Conservation (phyloP, 768 basidiomycete genomes). For the Serendipita vermifera region DNA sequence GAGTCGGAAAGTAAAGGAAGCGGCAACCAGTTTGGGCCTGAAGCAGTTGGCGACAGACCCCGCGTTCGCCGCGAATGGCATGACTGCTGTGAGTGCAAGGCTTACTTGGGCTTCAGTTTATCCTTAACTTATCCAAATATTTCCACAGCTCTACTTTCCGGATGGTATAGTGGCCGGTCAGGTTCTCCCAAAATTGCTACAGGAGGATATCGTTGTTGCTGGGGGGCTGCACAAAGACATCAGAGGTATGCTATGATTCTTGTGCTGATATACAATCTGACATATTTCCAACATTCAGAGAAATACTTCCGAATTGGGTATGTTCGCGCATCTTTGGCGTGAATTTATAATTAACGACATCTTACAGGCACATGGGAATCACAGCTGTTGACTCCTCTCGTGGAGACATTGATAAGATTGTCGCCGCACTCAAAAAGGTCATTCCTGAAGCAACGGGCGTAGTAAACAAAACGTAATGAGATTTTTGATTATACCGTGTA, state of each 20-base stretch:
- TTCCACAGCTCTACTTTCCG: slow-evolving; percentile 61
- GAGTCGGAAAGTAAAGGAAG: slow-evolving; percentile 53
- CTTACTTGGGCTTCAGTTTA: background rate
- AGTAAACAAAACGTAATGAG: background rate
- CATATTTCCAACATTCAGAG: slow-evolving; percentile 29
- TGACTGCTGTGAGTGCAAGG: slow-evolving; percentile 59
- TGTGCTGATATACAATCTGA: background rate
- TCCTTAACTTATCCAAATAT: slow-evolving; percentile 8
- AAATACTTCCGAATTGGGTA: slow-evolving; percentile 87
- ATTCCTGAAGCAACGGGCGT: slow-evolving; percentile 9
- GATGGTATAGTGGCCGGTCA: slow-evolving; percentile 65
- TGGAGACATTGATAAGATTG: slow-evolving; percentile 63
- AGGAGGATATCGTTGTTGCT: slow-evolving; percentile 67
- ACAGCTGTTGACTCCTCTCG: slow-evolving; percentile 59
- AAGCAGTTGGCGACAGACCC: slow-evolving; percentile 46
- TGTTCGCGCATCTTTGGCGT: slow-evolving; percentile 18
- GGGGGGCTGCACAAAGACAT: slow-evolving; percentile 76
- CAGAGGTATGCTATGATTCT: slow-evolving; percentile 42
- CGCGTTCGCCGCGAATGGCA: slow-evolving; percentile 72
- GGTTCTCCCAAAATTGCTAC: slow-evolving; percentile 57
- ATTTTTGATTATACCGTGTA: too few species aligned
- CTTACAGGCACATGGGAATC: slow-evolving; percentile 72
- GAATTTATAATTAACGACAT: background rate
- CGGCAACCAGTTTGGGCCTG: slow-evolving; percentile 54
- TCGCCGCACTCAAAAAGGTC: slow-evolving; percentile 40